phyloP scores from a whole-genome alignment of 2,329 filamentous ascomycete species.

The Alternaria atra region DNA sequence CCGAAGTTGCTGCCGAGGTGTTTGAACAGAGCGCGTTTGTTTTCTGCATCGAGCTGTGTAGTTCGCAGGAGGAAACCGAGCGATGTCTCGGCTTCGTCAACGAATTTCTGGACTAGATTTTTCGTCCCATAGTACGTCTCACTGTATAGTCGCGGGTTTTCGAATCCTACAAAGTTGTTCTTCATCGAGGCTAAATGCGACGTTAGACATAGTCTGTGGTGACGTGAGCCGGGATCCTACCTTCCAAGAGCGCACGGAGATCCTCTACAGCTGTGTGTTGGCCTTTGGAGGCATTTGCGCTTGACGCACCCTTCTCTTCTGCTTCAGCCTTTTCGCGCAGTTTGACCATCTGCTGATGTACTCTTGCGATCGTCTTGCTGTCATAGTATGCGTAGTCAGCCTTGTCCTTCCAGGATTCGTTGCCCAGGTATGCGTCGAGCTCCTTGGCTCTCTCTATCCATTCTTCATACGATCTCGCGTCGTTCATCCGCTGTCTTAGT shows the following conservation, averaged over 20 bases:
- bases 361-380: conserved; percentile 79
- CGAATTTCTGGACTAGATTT: conserved; percentile 85
- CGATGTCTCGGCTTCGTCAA: conserved; percentile 80
- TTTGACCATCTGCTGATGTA: conserved; percentile 77
- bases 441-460: conserved; percentile 84
- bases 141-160: conserved; percentile 93
- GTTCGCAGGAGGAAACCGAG: conserved; percentile 75
- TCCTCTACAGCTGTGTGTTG: conserved; percentile 71
- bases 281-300: conserved; percentile 32
- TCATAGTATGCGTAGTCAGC: conserved; percentile 85
- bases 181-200: conserved; percentile 76
- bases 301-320: conserved; percentile 60
- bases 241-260: conserved; percentile 77
- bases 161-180: conserved; percentile 95
- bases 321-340: conserved; percentile 63
- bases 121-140: conserved; percentile 99
- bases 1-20: conserved; percentile 91
- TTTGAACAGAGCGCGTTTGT: conserved; percentile 85
- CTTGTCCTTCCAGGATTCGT: conserved; percentile 79
- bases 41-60: conserved; percentile 71
- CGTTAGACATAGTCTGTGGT: background rate
- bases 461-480: conserved; percentile 77
- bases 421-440: conserved; percentile 82
- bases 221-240: background rate
- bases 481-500: conserved; percentile 75